Evolutionary conservation across 2,329 filamentous ascomycete species (phyloP).

Genomic region (Trichoderma sp.): DNA sequence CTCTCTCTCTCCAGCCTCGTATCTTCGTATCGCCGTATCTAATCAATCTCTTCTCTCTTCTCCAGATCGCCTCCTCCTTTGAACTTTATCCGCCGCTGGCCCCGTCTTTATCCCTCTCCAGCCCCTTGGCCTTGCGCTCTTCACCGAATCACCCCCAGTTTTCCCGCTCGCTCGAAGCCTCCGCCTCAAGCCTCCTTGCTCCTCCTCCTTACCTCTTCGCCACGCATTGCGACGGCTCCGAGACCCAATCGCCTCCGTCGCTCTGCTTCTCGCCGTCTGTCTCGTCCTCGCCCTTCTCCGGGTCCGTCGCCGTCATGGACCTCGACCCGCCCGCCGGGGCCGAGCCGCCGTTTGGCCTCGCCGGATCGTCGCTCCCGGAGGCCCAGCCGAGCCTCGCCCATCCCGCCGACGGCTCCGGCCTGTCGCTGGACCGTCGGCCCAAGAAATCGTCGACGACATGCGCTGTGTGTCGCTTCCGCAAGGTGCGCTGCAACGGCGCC

Average conservation of each 20-base stretch:
- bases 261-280: not conserved
- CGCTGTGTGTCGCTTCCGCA: conserved; percentile 52
- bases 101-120: not conserved
- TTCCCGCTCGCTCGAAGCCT: conserved; percentile 3
- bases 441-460: conserved; percentile 49
- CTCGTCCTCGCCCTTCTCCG: conserved; percentile 1
- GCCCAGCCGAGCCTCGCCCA: not conserved
- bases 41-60: not conserved
- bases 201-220: not conserved
- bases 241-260: not conserved
- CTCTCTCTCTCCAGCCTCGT: not conserved
- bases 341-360: conserved; percentile 5
- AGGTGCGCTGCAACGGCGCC: conserved; percentile 56
- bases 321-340: conserved; percentile 7
- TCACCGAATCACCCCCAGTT: conserved; percentile 12
- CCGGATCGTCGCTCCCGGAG: conserved; percentile 14
- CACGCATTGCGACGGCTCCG: not conserved
- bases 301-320: conserved; percentile 6
- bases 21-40: not conserved
- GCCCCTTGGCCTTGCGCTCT: not conserved
- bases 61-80: not conserved
- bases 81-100: not conserved
- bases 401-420: conserved; percentile 18
- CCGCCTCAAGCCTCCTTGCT: not conserved
- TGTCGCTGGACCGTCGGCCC: conserved; percentile 31